A percentile compares a stretch with the other conserved stretches of the same genome.
These are phyloP conservation scores for Dactylellina leptospora DNA, from an alignment of 2,329 filamentous ascomycete species.

Conservation along the genomic window DNA sequence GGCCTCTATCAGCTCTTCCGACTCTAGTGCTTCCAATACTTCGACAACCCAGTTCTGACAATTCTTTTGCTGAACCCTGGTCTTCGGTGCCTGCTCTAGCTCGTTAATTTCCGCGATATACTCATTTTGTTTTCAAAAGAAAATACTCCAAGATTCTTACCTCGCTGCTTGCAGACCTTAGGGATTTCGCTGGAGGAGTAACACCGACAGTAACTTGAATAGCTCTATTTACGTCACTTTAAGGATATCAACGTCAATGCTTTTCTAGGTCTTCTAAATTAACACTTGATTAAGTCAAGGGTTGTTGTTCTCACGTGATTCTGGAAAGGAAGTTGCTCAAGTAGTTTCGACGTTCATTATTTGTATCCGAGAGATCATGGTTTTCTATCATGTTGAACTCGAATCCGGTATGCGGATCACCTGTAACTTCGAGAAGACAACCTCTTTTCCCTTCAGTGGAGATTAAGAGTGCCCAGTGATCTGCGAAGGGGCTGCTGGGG, in stretches of 20 bases:
- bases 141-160: not conserved
- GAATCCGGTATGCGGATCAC: not conserved
- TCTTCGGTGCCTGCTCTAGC: not conserved
- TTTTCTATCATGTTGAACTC: not conserved
- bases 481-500: not conserved
- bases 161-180: not conserved
- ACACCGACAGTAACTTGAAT: not conserved
- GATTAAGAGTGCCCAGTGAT: not conserved
- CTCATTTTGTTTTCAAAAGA: too few species aligned
- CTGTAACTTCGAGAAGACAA: not conserved
- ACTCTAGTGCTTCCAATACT: not conserved
- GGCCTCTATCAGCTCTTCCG: not conserved
- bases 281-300: not conserved
- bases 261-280: not conserved
- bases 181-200: not conserved
- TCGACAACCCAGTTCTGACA: conserved; percentile 1
- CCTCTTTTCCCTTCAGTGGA: not conserved
- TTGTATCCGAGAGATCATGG: not conserved
- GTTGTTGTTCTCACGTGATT: not conserved
- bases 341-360: too few species aligned
- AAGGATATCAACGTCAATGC: too few species aligned
- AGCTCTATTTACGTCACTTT: not conserved
- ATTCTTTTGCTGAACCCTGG: not conserved
- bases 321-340: not conserved
- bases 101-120: not conserved